Conservation (phyloP, 352 stramenopile species). For the Aphanomyces astaci region DNA sequence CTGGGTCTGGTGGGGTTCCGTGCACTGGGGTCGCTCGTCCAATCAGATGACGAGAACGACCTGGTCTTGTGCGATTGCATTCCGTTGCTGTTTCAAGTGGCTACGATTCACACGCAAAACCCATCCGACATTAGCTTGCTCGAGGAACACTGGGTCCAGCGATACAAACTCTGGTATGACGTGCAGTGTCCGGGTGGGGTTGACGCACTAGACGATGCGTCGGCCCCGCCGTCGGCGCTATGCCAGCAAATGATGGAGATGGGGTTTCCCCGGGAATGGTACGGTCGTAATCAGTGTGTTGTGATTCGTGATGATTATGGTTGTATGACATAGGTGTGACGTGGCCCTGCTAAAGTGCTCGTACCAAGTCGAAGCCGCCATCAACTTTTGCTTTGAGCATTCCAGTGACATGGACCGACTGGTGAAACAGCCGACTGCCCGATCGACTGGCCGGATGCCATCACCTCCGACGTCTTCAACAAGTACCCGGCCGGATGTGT, state of each 20-base stretch:
- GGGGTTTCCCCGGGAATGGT: constrained; percentile 87
- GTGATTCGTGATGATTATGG: not conserved
- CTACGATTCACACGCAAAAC: constrained; percentile 1
- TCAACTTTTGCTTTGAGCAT: constrained; percentile 91
- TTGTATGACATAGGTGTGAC: constrained; percentile 39
- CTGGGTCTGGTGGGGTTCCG: not conserved
- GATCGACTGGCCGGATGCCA: too few species aligned
- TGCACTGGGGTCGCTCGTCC: not conserved
- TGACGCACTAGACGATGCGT: constrained; percentile 25
- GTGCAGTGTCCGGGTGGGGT: constrained; percentile 23
- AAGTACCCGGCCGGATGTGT: constrained; percentile 56
- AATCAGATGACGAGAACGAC: not conserved
- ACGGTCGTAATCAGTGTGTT: not conserved
- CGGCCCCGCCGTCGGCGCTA: constrained; percentile 51
- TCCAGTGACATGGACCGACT: constrained; percentile 87
- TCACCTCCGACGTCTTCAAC: constrained; percentile 35
- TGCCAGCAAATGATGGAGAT: constrained; percentile 92
- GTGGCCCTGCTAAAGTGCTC: constrained; percentile 76
- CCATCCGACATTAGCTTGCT: constrained; percentile 3
- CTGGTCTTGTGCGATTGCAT: not conserved
- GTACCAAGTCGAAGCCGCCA: constrained; percentile 84
- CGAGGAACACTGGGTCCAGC: constrained; percentile 19
- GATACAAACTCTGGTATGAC: constrained; percentile 16
- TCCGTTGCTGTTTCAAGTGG: constrained; percentile 5
- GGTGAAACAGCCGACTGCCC: constrained; percentile 53